Evolutionary conservation across 192 early-diverging fungal genomes (phyloP).

Genomic region (Backusella westeae): DNA sequence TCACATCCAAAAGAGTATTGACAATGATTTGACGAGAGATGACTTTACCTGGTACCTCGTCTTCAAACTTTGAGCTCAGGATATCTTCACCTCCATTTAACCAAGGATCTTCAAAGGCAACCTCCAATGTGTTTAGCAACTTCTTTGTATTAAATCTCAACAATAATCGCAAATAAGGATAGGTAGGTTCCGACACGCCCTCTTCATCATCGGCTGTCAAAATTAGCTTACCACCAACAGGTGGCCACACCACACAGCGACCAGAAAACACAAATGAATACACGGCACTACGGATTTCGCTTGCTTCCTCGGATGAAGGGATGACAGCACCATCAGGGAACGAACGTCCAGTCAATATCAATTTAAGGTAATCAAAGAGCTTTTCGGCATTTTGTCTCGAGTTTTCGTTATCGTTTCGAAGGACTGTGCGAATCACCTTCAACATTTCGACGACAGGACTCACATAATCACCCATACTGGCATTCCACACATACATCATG

Average conservation of each 20-base stretch:
- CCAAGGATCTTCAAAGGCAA: slow-evolving; percentile 61
- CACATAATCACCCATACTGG: slow-evolving; percentile 58
- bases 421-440: slow-evolving; percentile 47
- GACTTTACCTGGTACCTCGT: slow-evolving; percentile 51
- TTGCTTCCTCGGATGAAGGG: slow-evolving; percentile 35
- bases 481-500: slow-evolving; percentile 61
- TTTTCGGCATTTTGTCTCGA: slow-evolving; percentile 41
- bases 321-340: slow-evolving; percentile 47
- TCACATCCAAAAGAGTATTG: slow-evolving; percentile 57
- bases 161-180: slow-evolving; percentile 55
- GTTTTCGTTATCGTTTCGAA: slow-evolving; percentile 16
- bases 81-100: slow-evolving; percentile 49
- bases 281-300: slow-evolving; percentile 48
- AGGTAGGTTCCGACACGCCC: slow-evolving; percentile 52
- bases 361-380: slow-evolving; percentile 51
- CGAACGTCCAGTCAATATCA: slow-evolving; percentile 46
- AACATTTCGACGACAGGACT: slow-evolving; percentile 57
- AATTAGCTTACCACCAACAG: slow-evolving; percentile 48
- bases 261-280: slow-evolving; percentile 65
- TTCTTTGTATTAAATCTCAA: slow-evolving; percentile 51
- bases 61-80: slow-evolving; percentile 38
- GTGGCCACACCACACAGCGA: slow-evolving; percentile 60
- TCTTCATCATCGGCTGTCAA: slow-evolving; percentile 52
- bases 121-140: slow-evolving; percentile 49
- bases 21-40: slow-evolving; percentile 59